Evolutionary conservation across 495 filamentous ascomycete species (phyloP).

Genomic region (Gamarada debralockiae): DNA sequence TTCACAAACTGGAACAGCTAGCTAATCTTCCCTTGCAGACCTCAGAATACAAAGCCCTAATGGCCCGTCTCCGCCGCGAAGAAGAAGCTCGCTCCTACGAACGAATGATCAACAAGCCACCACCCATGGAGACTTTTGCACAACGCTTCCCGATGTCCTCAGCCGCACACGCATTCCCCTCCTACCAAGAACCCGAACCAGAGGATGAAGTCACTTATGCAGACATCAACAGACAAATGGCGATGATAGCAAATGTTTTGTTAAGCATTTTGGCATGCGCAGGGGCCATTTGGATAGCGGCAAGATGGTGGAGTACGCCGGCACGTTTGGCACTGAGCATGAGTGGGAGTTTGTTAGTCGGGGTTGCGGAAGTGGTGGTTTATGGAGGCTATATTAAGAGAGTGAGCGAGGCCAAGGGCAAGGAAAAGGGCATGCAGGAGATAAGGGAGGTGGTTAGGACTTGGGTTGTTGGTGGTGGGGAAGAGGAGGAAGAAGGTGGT

Average conservation of each 20-base stretch:
- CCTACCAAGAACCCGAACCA: slow-evolving; percentile 33
- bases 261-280: slow-evolving; percentile 68
- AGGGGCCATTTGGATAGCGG: slow-evolving; percentile 68
- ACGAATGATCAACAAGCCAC: slow-evolving; percentile 61
- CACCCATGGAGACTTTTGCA: slow-evolving; percentile 50
- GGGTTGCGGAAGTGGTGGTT: slow-evolving; percentile 80
- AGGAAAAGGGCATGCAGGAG: slow-evolving; percentile 61
- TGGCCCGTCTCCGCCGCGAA: slow-evolving; percentile 76
- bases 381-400: slow-evolving; percentile 84
- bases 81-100: slow-evolving; percentile 78
- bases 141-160: slow-evolving; percentile 48
- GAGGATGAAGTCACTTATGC: slow-evolving; percentile 56
- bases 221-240: slow-evolving; percentile 72
- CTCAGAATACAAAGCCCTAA: slow-evolving; percentile 82
- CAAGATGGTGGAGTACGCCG: slow-evolving; percentile 66
- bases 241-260: slow-evolving; percentile 70
- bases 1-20: too few relatives aligned
- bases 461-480: slow-evolving; percentile 22
- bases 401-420: slow-evolving; percentile 64
- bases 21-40: slow-evolving; percentile 44
- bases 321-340: slow-evolving; percentile 65
- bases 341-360: slow-evolving; percentile 65
- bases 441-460: slow-evolving; percentile 22
- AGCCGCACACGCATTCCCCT: slow-evolving; percentile 44
- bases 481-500: background rate